These are phyloP conservation scores for Penicillium malachiteum DNA, from an alignment of 495 filamentous ascomycete genomes.

Conservation along the genomic window DNA sequence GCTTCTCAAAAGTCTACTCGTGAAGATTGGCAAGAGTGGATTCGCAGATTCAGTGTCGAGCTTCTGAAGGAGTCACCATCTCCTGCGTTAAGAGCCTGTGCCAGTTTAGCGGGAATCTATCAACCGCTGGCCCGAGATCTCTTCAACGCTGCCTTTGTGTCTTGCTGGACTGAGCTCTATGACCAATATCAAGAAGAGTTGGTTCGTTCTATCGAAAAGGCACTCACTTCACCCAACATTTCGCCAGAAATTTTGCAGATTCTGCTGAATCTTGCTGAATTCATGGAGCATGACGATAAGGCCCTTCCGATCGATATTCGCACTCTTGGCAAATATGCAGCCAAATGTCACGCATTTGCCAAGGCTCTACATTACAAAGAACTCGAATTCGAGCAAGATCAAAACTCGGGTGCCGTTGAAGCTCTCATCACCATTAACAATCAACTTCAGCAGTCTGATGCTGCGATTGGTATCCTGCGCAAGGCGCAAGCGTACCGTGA, in stretches of 20 bases:
- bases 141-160: slow-evolving; percentile 98
- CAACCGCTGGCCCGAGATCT: slow-evolving; percentile 87
- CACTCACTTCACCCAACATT: slow-evolving; percentile 87
- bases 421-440: slow-evolving; percentile 98
- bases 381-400: slow-evolving; percentile 95
- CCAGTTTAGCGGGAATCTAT: slow-evolving; percentile 85
- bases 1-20: slow-evolving; percentile 90
- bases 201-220: slow-evolving; percentile 91
- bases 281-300: slow-evolving; percentile 99
- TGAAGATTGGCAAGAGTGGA: slow-evolving; percentile 99
- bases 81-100: slow-evolving; percentile 89
- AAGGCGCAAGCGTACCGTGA: slow-evolving; percentile 94
- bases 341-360: slow-evolving; percentile 93
- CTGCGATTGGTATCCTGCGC: slow-evolving; percentile 92
- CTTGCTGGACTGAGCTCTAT: slow-evolving; percentile 97
- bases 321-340: slow-evolving; percentile 86
- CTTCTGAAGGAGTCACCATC: slow-evolving; percentile 94
- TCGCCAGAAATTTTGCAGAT: slow-evolving; percentile 94
- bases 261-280: slow-evolving; percentile 93
- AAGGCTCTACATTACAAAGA: slow-evolving; percentile 99
- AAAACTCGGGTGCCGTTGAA: slow-evolving; percentile 92
- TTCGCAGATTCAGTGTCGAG: slow-evolving; percentile 92
- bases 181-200: slow-evolving; percentile 94
- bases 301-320: slow-evolving; percentile 96
- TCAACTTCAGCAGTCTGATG: slow-evolving; percentile 94